A percentile compares a stretch with the other conserved stretches of the same genome.
Conservation (phyloP, 495 filamentous ascomycete species). For the Letharia columbiana region DNA sequence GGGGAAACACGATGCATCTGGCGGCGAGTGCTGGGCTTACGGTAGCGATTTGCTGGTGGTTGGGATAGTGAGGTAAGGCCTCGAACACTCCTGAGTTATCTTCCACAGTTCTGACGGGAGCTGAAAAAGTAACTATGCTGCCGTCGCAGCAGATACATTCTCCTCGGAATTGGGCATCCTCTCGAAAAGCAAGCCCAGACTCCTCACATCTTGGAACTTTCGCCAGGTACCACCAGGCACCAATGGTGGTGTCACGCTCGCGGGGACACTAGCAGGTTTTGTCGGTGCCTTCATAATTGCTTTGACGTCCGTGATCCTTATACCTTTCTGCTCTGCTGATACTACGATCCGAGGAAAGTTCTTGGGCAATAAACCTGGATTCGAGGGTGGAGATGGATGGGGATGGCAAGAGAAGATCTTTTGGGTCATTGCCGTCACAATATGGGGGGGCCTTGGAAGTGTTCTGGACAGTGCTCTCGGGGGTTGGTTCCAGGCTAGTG, state of each 20-base stretch:
- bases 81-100: neutral
- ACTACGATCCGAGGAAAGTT: conserved; percentile 17
- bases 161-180: conserved; percentile 93
- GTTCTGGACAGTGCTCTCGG: conserved; percentile 81
- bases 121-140: conserved; percentile 62
- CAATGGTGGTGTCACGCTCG: conserved; percentile 78
- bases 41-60: conserved; percentile 45
- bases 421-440: conserved; percentile 52
- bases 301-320: conserved; percentile 49
- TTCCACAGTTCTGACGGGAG: neutral
- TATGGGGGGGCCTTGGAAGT: conserved; percentile 69
- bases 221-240: conserved; percentile 78
- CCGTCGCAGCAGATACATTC: conserved; percentile 87
- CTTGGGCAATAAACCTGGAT: conserved; percentile 17
- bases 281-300: conserved; percentile 68
- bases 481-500: conserved; percentile 75
- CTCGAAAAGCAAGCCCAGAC: conserved; percentile 60
- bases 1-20: conserved; percentile 25
- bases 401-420: conserved; percentile 40
- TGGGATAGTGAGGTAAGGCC: conserved; percentile 42
- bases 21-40: conserved; percentile 29
- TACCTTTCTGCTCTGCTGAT: conserved; percentile 54
- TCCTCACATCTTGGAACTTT: conserved; percentile 76
- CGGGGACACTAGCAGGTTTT: conserved; percentile 64
- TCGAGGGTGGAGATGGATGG: conserved; percentile 37